A percentile compares a stretch with the other conserved stretches of the same genome.
These are phyloP conservation scores for Chytriomyces sp. DNA, from an alignment of 192 early-diverging fungal genomes.

Conservation along the genomic window DNA sequence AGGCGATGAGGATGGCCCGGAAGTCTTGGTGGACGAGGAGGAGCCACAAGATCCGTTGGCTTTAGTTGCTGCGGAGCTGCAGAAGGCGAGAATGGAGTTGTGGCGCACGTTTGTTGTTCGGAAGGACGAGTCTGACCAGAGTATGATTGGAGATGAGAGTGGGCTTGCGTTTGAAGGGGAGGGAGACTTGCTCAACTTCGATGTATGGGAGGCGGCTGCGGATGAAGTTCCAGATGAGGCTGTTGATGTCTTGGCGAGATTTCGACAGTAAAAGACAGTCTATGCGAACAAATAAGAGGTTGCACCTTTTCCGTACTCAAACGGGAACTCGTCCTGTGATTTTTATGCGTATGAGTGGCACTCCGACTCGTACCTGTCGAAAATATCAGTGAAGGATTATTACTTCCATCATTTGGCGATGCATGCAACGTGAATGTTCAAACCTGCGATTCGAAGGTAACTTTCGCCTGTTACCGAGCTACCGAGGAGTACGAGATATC, in stretches of 20 bases:
- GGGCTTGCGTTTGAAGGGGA: not conserved
- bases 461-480: too few relatives aligned
- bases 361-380: too few relatives aligned
- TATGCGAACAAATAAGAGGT: not conserved
- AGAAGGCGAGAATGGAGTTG: slow-evolving; percentile 3
- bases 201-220: slow-evolving; percentile 10
- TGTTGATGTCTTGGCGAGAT: not conserved
- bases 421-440: too few relatives aligned
- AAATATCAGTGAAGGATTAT: too few relatives aligned
- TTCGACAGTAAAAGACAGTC: not conserved
- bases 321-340: too few relatives aligned
- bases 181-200: not conserved
- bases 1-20: not conserved
- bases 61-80: not conserved
- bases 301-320: too few relatives aligned
- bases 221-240: not conserved
- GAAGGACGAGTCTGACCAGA: not conserved
- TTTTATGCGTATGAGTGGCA: too few relatives aligned
- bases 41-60: not conserved
- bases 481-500: too few relatives aligned
- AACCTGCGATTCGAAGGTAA: too few relatives aligned
- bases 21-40: not conserved
- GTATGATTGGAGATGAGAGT: not conserved
- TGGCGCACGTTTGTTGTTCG: slow-evolving; percentile 2
- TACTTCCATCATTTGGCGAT: too few relatives aligned